A percentile compares a stretch with the other conserved stretches of the same genome.
Conservation (phyloP, 2,329 filamentous ascomycete genomes). For the Hypocrella siamensis region DNA sequence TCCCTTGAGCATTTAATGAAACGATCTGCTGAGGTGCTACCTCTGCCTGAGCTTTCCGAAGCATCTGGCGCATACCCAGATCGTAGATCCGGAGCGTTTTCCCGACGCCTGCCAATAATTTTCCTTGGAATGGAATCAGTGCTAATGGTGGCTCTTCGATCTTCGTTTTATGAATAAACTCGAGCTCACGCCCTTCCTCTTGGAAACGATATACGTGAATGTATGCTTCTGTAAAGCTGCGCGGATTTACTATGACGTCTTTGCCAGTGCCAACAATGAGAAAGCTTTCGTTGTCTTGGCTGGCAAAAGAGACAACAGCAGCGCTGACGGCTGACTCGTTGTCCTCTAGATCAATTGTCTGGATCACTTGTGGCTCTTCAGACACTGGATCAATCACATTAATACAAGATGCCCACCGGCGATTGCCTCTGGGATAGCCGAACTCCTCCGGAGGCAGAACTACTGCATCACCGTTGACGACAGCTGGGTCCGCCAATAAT, state of each 20-base stretch:
- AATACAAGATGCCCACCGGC: constrained; percentile 93
- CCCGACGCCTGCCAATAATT: constrained; percentile 72
- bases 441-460: constrained; percentile 68
- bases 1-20: constrained; percentile 77
- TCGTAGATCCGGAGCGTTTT: constrained; percentile 77
- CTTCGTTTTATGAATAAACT: constrained; percentile 94
- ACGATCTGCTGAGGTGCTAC: constrained; percentile 73
- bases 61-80: constrained; percentile 77
- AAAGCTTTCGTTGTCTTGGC: constrained; percentile 78
- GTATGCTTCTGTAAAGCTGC: constrained; percentile 62
- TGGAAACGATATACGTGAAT: constrained; percentile 87
- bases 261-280: constrained; percentile 91
- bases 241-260: constrained; percentile 67
- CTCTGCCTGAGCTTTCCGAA: constrained; percentile 78
- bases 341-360: constrained; percentile 67
- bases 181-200: constrained; percentile 71
- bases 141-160: constrained; percentile 80
- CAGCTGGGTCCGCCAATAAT: constrained; percentile 54
- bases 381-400: constrained; percentile 74
- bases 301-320: constrained; percentile 70
- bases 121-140: constrained; percentile 85
- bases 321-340: constrained; percentile 88
- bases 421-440: constrained; percentile 68
- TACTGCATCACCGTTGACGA: constrained; percentile 56
- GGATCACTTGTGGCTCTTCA: constrained; percentile 52